Percentiles rank a stretch among this genome's conserved stretches.
These are phyloP conservation scores for Colletotrichum liaoningense DNA, from an alignment of 2,329 filamentous ascomycete species.

Conservation along the genomic window DNA sequence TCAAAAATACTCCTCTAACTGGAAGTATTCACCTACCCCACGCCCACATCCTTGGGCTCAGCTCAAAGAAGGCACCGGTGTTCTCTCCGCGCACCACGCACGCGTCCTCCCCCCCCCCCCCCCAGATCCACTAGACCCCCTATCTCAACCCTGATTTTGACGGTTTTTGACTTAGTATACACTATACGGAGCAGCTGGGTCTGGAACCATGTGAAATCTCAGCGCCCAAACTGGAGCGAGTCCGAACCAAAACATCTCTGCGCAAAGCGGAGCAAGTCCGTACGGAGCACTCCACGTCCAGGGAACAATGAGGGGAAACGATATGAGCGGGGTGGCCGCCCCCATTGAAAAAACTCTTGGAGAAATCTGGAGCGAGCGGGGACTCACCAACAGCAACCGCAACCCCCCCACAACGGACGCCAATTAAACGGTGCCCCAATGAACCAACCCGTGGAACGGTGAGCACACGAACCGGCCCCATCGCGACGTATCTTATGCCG, in stretches of 20 bases:
- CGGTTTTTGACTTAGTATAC: no score
- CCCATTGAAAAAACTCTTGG: conserved; percentile 1
- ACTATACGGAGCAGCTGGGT: no score
- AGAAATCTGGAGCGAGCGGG: not conserved
- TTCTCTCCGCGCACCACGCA: conserved; percentile 2
- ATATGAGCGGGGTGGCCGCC: no score
- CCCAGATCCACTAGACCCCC: not conserved
- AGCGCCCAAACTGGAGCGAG: no score
- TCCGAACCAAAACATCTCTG: no score
- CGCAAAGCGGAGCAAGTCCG: no score
- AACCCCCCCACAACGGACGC: not conserved
- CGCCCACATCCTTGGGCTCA: not conserved
- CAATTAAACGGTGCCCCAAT: not conserved
- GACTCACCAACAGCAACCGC: not conserved
- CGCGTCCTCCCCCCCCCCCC: not conserved
- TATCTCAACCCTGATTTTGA: not conserved
- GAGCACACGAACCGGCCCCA: not conserved
- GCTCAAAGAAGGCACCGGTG: not conserved
- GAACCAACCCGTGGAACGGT: not conserved
- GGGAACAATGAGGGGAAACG: not conserved
- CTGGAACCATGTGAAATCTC: no score
- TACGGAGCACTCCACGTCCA: no score
- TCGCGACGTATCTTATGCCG: not conserved
- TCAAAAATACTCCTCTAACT: not conserved
- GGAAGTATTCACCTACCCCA: no score